Conservation (phyloP, 1,284 basidiomycete species). For the Ustilago sp. region DNA sequence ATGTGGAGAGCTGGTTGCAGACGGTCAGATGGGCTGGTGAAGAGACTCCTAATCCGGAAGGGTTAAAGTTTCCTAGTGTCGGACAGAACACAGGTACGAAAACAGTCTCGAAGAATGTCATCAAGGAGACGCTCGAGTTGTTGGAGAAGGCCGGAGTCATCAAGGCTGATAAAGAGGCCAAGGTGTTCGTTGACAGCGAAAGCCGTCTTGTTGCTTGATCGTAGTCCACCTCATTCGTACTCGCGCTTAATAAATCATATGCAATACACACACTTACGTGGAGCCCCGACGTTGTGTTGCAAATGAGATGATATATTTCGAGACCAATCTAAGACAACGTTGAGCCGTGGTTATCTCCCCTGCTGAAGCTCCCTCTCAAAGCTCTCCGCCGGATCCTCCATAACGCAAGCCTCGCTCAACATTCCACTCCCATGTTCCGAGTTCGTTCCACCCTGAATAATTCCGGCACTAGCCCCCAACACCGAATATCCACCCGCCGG, state of each 20-base stretch:
- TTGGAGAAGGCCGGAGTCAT: conserved; percentile 63
- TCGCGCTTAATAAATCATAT: background rate
- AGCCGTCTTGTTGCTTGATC: conserved; percentile 30
- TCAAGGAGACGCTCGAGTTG: conserved; percentile 48
- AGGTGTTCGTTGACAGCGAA: conserved; percentile 24
- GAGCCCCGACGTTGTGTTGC: background rate
- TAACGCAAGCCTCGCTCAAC: conserved; percentile 53
- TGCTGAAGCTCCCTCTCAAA: conserved; percentile 51
- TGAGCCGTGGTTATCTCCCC: conserved; percentile 12
- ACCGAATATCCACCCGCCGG: conserved; percentile 28
- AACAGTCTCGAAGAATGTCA: conserved; percentile 42
- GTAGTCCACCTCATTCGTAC: background rate
- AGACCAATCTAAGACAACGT: background rate
- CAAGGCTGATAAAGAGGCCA: conserved; percentile 12
- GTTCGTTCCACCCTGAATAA: conserved; percentile 52
- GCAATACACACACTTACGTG: background rate
- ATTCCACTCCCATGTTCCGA: conserved; percentile 44
- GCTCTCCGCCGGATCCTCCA: conserved; percentile 62
- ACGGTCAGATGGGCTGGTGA: conserved; percentile 65
- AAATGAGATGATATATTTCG: background rate
- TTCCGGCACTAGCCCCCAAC: conserved; percentile 53
- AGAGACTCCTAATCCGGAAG: conserved; percentile 37
- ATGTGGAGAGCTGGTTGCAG: conserved; percentile 75
- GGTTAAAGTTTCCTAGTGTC: conserved; percentile 16
- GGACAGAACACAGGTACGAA: conserved; percentile 51